Evolutionary conservation across 345 rosid genomes (phyloP), one percentile per base, ranked within the genome.

Genomic region (Aurinia saxatilis): DNA sequence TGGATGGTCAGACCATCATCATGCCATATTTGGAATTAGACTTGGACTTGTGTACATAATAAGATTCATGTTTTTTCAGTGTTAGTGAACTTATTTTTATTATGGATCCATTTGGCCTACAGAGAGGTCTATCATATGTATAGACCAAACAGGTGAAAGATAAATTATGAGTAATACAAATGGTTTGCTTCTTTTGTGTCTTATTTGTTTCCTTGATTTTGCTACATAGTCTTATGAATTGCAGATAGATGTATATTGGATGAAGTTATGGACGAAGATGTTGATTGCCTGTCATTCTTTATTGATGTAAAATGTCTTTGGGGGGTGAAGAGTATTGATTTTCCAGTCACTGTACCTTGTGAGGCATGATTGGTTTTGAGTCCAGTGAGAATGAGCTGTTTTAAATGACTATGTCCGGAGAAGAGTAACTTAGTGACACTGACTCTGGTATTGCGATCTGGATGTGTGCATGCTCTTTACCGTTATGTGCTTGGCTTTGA

Each of bases 311-410:
- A 38, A 37, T 7, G 3, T 49, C 38, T 37, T n/a, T 23, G 42
- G 16, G 27, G 25, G 48, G 47, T 63, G 38, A 50, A 47, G 16
- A n/a, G 25, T 15, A n/a, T 48, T 10, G 34, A 19, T 2, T 59
- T 31, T 38, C 38, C 19, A 2, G 73, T 68, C 54, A 69, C 62
- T 3, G 65, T 34, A 61, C 60, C 15, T 52, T 60, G 23, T 68
- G 38, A 42, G n/a, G 33, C 60, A 16, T 41, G 16, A 45, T 39
- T 33, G 61, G 67, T 3, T 68, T 1, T 9, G 53, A 13, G 0
- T 52, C 53, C 31, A 51, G 48, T 51, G 67, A 50, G 53, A 52
- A 68, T 50, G 48, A 50, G 39, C 35, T 51, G 73, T 49, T 49
- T 27, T 40, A 35, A 57, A 39, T 0, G 14, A 40, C 31, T 50